phyloP scores from a whole-genome alignment of 2,329 filamentous ascomycete species.

The Canariomyces notabilis region DNA sequence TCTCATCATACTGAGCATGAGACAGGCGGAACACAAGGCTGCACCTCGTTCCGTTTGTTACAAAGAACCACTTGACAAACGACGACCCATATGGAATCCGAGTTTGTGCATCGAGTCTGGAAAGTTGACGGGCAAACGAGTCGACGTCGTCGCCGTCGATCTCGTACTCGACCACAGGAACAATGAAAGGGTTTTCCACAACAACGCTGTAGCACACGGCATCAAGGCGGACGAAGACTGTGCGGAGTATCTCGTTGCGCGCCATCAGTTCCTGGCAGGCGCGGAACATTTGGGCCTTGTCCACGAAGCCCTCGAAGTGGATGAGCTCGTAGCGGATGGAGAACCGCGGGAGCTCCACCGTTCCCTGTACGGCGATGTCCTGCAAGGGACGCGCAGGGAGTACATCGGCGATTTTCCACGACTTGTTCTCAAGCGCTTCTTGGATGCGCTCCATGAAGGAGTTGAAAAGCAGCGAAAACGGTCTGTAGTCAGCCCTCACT shows the following conservation, averaged over 20 bases:
- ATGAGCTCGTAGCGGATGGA: slow-evolving; percentile 62
- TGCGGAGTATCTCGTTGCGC: slow-evolving; percentile 60
- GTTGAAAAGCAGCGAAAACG: slow-evolving; percentile 45
- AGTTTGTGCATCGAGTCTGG: slow-evolving; percentile 50
- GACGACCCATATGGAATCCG: slow-evolving; percentile 53
- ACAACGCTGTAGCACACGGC: slow-evolving; percentile 52
- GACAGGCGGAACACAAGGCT: slow-evolving; percentile 57
- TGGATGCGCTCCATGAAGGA: slow-evolving; percentile 36
- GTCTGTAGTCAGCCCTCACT: slow-evolving; percentile 23
- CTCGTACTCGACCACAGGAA: slow-evolving; percentile 48
- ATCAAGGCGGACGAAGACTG: slow-evolving; percentile 54
- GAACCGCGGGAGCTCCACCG: slow-evolving; percentile 52
- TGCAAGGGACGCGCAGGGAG: slow-evolving; percentile 56
- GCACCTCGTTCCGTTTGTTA: slow-evolving; percentile 34
- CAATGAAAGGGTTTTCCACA: slow-evolving; percentile 45
- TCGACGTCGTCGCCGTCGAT: slow-evolving; percentile 46
- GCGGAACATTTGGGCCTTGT: slow-evolving; percentile 43
- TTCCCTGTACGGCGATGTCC: slow-evolving; percentile 54
- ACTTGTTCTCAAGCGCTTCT: slow-evolving; percentile 45
- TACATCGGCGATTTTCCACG: slow-evolving; percentile 50
- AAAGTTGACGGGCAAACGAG: slow-evolving; percentile 48
- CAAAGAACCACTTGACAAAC: slow-evolving; percentile 56
- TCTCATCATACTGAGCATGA: slow-evolving; percentile 66
- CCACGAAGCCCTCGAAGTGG: slow-evolving; percentile 49
- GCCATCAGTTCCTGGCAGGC: slow-evolving; percentile 53